Percentiles rank a stretch among this genome's conserved stretches.
Evolutionary conservation across 352 stramenopile species (phyloP).

Genomic region (Phytophthora fragariaefolia): DNA sequence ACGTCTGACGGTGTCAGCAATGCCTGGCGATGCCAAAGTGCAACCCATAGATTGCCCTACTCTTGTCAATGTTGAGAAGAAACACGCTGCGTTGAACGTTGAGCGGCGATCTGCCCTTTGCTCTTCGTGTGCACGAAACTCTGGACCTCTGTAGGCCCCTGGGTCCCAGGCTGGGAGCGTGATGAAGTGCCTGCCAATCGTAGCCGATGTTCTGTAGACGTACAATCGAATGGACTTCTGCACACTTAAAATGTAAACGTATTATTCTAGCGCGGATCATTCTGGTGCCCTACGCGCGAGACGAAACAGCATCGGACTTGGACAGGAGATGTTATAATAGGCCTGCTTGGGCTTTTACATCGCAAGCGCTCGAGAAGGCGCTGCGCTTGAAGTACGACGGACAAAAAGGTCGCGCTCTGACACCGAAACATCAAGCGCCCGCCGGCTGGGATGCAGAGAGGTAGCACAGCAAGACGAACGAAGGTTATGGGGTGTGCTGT

Average conservation of each 20-base stretch:
- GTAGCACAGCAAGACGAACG: not conserved
- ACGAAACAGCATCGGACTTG: not conserved
- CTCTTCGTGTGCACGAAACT: not conserved
- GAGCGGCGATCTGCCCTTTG: not conserved
- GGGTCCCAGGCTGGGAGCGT: not conserved
- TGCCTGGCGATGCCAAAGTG: no score
- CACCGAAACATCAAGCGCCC: conserved; percentile 9
- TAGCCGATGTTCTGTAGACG: not conserved
- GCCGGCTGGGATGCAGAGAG: conserved; percentile 11
- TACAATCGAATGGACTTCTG: not conserved
- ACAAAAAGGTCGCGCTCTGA: not conserved
- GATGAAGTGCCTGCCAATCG: not conserved
- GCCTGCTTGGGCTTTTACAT: not conserved
- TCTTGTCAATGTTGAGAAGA: not conserved
- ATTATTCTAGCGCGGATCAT: no score
- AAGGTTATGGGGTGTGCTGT: not conserved
- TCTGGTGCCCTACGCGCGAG: not conserved
- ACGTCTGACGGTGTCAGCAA: no score
- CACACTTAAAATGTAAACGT: no score
- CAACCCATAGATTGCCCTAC: not conserved
- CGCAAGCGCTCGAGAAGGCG: not conserved
- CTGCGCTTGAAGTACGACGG: not conserved
- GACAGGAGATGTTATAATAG: not conserved
- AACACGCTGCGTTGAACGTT: not conserved
- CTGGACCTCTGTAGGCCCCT: not conserved